Evolutionary conservation across 495 filamentous ascomycete genomes (phyloP).

Genomic region (Penicillium goetzii): DNA sequence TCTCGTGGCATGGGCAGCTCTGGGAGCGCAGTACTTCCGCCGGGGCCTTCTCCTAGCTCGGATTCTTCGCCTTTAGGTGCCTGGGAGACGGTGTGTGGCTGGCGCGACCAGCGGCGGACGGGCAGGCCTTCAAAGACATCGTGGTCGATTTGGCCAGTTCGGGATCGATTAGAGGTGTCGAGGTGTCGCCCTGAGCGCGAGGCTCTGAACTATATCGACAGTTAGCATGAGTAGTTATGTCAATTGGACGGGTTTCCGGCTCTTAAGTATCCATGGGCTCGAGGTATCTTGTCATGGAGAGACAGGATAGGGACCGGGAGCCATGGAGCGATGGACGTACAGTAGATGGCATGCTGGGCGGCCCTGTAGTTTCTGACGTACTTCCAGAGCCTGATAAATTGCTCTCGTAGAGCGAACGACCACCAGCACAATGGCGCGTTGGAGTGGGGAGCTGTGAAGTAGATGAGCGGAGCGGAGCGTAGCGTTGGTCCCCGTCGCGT

Average conservation of each 20-base stretch:
- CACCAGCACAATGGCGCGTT: not conserved
- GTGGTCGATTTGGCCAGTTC: conserved; percentile 82
- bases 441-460: conserved; percentile 12
- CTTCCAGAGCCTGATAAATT: not conserved
- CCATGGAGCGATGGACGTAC: conserved; percentile 38
- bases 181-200: conserved; percentile 51
- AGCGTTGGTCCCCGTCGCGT: conserved; percentile 20
- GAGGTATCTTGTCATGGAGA: not conserved
- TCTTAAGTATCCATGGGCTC: not conserved
- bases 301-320: conserved; percentile 2
- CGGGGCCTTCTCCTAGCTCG: conserved; percentile 56
- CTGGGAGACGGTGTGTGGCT: conserved; percentile 70
- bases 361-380: conserved; percentile 9
- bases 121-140: conserved; percentile 96
- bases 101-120: conserved; percentile 85
- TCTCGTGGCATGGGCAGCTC: conserved; percentile 84
- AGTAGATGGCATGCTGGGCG: conserved; percentile 45
- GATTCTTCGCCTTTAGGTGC: conserved; percentile 59
- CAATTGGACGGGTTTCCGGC: not conserved
- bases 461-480: conserved; percentile 9
- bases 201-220: conserved; percentile 45
- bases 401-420: not conserved
- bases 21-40: conserved; percentile 50
- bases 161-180: conserved; percentile 64
- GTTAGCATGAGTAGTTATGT: conserved; percentile 9